Percentiles rank a stretch among this genome's conserved stretches.
Evolutionary conservation across 2,329 filamentous ascomycete species (phyloP).

Genomic region (Gyromitra esculenta): DNA sequence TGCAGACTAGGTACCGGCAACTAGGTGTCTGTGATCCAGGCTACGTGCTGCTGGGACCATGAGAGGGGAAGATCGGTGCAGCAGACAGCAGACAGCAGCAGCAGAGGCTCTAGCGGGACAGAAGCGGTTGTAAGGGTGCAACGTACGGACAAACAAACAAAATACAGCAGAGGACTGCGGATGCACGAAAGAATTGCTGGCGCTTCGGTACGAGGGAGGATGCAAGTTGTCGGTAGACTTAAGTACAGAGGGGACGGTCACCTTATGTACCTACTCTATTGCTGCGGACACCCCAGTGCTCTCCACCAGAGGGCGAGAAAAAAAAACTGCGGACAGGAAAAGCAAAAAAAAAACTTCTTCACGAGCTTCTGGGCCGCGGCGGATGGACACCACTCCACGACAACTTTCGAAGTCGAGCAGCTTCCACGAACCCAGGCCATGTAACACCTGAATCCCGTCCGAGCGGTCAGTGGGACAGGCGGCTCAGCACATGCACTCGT

Average conservation of each 20-base stretch:
- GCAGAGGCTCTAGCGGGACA: constrained; percentile 27
- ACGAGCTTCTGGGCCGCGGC: constrained; percentile 16
- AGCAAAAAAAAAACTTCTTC: constrained; percentile 43
- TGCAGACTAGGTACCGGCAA: constrained; percentile 24
- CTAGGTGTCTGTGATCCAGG: constrained; percentile 37
- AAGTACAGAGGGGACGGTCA: constrained; percentile 36
- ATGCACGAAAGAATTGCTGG: constrained; percentile 44
- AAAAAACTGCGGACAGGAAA: constrained; percentile 37
- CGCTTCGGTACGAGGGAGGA: constrained; percentile 22
- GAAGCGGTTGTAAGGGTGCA: constrained; percentile 35
- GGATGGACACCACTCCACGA: constrained; percentile 21
- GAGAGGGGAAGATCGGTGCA: constrained; percentile 20
- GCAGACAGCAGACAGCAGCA: background rate
- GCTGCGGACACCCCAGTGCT: constrained; percentile 19
- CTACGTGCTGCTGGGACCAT: constrained; percentile 37
- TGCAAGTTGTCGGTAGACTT: constrained; percentile 30
- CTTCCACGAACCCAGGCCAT: constrained; percentile 36
- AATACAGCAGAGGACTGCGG: background rate
- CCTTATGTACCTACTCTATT: constrained; percentile 43
- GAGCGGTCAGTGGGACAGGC: constrained; percentile 50
- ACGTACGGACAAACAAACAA: constrained; percentile 26
- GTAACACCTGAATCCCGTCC: constrained; percentile 50
- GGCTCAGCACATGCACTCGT: constrained; percentile 39
- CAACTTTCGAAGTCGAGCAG: constrained; percentile 30
- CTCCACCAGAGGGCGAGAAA: background rate